Evolutionary conservation across 768 basidiomycete species (phyloP).

Genomic region (Wakefieldia striispora): DNA sequence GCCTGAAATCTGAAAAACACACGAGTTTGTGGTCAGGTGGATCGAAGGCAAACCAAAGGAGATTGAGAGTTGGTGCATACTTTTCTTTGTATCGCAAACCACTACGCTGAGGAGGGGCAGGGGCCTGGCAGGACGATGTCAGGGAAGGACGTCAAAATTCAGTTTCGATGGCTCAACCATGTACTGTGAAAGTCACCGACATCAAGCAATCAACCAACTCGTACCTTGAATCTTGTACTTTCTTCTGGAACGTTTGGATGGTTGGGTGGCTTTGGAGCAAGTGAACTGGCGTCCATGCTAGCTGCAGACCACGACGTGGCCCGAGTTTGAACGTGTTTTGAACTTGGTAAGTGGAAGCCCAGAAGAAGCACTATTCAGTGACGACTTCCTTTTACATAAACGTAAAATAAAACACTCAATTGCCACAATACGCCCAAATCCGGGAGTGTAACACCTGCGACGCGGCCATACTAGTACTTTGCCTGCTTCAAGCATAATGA

Average conservation of each 20-base stretch:
- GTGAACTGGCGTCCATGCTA: slow-evolving; percentile 16
- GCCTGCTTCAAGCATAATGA: too few relatives aligned
- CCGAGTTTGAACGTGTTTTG: too few relatives aligned
- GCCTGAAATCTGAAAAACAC: slow-evolving; percentile 23
- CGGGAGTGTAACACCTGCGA: too few relatives aligned
- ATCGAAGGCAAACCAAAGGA: background rate
- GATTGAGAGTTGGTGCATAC: slow-evolving; percentile 8
- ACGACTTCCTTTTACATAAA: too few relatives aligned
- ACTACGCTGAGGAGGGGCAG: slow-evolving; percentile 15
- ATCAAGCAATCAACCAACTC: background rate
- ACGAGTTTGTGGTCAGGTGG: background rate
- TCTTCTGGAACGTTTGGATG: slow-evolving; percentile 18
- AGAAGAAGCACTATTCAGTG: too few relatives aligned
- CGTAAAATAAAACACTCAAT: too few relatives aligned
- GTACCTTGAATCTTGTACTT: slow-evolving; percentile 25
- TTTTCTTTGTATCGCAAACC: slow-evolving; percentile 33
- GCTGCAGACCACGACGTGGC: background rate
- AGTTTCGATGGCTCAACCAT: background rate
- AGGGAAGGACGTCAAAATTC: background rate
- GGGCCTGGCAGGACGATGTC: slow-evolving; percentile 5
- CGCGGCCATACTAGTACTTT: too few relatives aligned
- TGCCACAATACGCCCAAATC: too few relatives aligned
- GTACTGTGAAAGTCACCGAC: background rate
- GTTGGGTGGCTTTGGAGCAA: slow-evolving; percentile 10
- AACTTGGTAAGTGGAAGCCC: too few relatives aligned